phyloP scores from a whole-genome alignment of 2,329 filamentous ascomycete species.

The Aspergillus fumigatiaffinis region DNA sequence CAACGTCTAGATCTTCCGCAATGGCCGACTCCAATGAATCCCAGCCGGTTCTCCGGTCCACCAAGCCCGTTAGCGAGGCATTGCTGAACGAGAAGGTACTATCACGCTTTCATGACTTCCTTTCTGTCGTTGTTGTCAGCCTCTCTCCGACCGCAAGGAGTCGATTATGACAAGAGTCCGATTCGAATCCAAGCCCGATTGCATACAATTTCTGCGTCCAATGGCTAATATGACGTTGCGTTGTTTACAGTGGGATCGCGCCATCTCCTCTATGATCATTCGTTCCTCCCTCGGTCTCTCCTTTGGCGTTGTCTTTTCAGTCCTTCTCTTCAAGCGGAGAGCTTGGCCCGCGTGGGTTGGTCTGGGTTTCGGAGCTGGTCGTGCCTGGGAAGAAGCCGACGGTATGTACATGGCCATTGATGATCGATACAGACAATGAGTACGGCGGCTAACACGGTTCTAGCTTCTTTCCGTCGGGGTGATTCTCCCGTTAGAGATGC shows the following conservation, averaged over 20 bases:
- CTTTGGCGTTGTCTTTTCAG: conserved; percentile 98
- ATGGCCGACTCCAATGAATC: conserved; percentile 57
- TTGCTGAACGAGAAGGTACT: conserved; percentile 97
- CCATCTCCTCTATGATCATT: conserved; percentile 94
- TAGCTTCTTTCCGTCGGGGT: conserved; percentile 44
- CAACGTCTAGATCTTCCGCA: conserved; percentile 25
- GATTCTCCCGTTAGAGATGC: conserved; percentile 38
- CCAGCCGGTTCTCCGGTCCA: conserved; percentile 63
- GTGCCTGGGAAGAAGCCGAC: conserved; percentile 98
- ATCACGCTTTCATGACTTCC: not conserved
- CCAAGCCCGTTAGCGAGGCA: conserved; percentile 88
- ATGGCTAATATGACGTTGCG: conserved; percentile 14
- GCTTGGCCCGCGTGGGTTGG: conserved; percentile 97
- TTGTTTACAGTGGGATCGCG: conserved; percentile 82
- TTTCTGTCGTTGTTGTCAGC: not conserved
- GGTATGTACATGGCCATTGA: conserved; percentile 47
- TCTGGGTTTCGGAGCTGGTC: conserved; percentile 88
- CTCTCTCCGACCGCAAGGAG: not conserved
- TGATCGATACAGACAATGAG: not conserved
- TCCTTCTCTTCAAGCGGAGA: conserved; percentile 95
- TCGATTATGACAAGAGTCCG: not conserved
- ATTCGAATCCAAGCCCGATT: not conserved
- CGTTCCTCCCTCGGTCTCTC: conserved; percentile 92
- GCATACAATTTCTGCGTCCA: not conserved
- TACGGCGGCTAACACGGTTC: conserved; percentile 11